Percentiles rank a stretch among this genome's conserved stretches.
Evolutionary conservation across 148 eudicot species (phyloP).

Genomic region (Cornus kousa): DNA sequence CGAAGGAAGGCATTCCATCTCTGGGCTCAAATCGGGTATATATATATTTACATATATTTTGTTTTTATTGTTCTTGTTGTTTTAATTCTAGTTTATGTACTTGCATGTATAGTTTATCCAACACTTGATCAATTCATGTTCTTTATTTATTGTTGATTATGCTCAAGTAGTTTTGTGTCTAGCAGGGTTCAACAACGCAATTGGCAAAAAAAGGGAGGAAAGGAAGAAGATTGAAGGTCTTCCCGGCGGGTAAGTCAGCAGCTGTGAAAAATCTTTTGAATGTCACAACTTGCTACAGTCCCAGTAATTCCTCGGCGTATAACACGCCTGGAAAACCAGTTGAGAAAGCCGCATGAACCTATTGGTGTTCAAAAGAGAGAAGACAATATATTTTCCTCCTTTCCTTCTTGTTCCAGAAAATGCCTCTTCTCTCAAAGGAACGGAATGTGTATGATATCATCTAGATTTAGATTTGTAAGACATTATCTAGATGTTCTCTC

Average conservation of each 20-base stretch:
- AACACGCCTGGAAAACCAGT: neutral
- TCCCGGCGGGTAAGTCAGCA: neutral
- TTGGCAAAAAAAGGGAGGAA: neutral
- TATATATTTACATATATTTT: no score
- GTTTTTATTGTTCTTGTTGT: no score
- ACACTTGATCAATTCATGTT: no score
- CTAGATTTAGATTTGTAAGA: no score
- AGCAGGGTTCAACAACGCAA: neutral
- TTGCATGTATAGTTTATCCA: no score
- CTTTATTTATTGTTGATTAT: no score
- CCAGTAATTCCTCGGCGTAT: neutral
- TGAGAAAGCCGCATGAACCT: neutral
- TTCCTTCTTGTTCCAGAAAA: neutral
- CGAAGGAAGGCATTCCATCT: neutral
- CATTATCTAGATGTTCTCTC: no score
- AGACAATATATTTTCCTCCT: neutral
- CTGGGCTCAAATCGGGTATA: neutral
- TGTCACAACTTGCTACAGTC: neutral
- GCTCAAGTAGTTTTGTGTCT: neutral
- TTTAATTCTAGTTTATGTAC: no score
- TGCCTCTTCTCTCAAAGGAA: no score
- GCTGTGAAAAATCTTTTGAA: neutral
- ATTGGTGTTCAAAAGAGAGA: neutral
- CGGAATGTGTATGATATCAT: no score
- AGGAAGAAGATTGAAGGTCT: neutral